phyloP scores from a whole-genome alignment of 768 basidiomycete genomes.

The Amyloporia xantha region DNA sequence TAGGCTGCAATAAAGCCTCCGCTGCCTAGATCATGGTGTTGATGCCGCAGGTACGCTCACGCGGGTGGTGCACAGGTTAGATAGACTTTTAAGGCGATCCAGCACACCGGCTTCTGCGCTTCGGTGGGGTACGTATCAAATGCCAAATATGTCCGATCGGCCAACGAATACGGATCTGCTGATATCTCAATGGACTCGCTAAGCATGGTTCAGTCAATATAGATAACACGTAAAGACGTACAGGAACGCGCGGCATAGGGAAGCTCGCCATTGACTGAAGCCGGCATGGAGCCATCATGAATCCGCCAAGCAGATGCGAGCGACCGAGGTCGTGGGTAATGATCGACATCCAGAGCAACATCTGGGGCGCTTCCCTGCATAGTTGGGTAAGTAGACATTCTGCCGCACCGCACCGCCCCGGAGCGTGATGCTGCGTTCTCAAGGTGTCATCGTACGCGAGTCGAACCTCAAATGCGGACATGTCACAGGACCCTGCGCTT shows the following conservation, averaged over 20 bases:
- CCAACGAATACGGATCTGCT: neutral
- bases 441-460: too few relatives aligned
- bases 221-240: neutral
- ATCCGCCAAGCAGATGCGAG: neutral
- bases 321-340: neutral
- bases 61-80: too few relatives aligned
- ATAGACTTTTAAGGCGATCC: neutral
- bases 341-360: neutral
- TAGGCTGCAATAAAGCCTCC: too few relatives aligned
- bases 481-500: too few relatives aligned
- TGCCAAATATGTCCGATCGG: too few relatives aligned
- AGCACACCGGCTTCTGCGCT: neutral
- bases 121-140: too few relatives aligned
- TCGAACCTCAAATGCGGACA: too few relatives aligned
- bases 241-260: neutral
- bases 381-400: neutral
- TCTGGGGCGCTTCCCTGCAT: neutral
- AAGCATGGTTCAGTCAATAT: neutral
- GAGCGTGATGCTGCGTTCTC: too few relatives aligned
- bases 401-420: neutral
- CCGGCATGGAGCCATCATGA: too few relatives aligned
- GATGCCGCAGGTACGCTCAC: too few relatives aligned
- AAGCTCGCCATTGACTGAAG: neutral
- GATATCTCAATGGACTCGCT: too few relatives aligned
- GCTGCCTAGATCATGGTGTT: too few relatives aligned